phyloP scores from a whole-genome alignment of 306 rosid genomes.

The Begonia masoniana region DNA sequence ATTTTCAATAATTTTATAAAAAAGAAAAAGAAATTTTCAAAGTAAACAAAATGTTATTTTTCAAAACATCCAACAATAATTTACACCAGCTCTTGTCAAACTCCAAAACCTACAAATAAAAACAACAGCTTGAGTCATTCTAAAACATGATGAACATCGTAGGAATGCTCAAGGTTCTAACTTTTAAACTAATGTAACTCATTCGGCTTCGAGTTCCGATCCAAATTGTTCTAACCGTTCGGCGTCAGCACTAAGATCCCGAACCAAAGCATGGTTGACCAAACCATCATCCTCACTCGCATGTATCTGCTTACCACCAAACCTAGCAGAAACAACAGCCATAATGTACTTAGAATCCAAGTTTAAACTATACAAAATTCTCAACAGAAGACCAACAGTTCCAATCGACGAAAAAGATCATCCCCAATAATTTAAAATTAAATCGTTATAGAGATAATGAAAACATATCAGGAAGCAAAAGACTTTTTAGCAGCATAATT shows the following conservation, averaged over 20 bases:
- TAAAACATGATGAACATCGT: background rate
- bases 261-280: constrained; percentile 54
- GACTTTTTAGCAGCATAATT: no score
- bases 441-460: background rate
- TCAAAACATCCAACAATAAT: no score
- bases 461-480: background rate
- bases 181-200: background rate
- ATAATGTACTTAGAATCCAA: background rate
- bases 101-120: no score
- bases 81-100: no score
- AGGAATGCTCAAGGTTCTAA: background rate
- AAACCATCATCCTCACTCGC: constrained; percentile 83
- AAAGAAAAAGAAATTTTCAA: no score
- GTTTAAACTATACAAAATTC: constrained; percentile 1
- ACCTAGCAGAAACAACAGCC: constrained; percentile 34
- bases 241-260: constrained; percentile 67
- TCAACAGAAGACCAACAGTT: background rate
- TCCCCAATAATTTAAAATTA: background rate
- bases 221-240: constrained; percentile 74
- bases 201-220: constrained; percentile 84
- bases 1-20: no score
- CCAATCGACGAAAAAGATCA: no score
- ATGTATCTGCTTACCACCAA: constrained; percentile 83
- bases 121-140: no score
- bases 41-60: no score